Conservation (phyloP, 2,329 filamentous ascomycete genomes). For the Didymella sp. region DNA sequence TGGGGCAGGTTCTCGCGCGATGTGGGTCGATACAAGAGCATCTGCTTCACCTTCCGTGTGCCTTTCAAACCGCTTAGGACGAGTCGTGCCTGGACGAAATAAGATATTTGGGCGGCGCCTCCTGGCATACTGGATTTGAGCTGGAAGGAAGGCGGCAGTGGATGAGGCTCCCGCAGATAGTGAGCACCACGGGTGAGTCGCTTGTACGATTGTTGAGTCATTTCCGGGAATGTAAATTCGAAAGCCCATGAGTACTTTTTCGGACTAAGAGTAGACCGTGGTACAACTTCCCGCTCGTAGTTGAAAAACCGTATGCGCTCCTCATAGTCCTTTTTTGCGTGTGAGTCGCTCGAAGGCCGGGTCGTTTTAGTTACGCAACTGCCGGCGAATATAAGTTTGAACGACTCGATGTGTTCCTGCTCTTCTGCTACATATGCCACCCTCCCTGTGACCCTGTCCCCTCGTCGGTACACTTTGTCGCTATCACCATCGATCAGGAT, state of each 20-base stretch:
- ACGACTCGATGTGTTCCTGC: conserved; percentile 35
- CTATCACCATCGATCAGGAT: conserved; percentile 43
- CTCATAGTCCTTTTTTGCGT: conserved; percentile 33
- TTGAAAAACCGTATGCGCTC: conserved; percentile 43
- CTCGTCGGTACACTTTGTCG: conserved; percentile 38
- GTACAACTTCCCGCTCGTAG: conserved; percentile 34
- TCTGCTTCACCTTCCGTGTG: conserved; percentile 30
- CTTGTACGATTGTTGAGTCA: conserved; percentile 39
- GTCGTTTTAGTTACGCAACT: conserved; percentile 44
- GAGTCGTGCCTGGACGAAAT: conserved; percentile 41
- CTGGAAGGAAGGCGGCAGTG: conserved; percentile 45
- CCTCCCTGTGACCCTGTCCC: conserved; percentile 46
- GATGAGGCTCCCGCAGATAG: conserved; percentile 42
- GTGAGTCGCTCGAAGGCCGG: conserved; percentile 27
- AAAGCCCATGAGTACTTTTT: conserved; percentile 46
- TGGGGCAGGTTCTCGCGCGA: conserved; percentile 19
- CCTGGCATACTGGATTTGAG: conserved; percentile 34
- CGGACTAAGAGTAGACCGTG: conserved; percentile 26
- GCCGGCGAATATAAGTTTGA: conserved; percentile 43
- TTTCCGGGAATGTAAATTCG: conserved; percentile 45
- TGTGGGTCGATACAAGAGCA: conserved; percentile 38
- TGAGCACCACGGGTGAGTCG: conserved; percentile 37
- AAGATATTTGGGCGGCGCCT: conserved; percentile 41
- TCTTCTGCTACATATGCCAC: conserved; percentile 39
- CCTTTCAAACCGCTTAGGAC: conserved; percentile 22